These are phyloP conservation scores for Coemansia sp. DNA, from an alignment of 192 early-diverging fungal species.

Conservation along the genomic window DNA sequence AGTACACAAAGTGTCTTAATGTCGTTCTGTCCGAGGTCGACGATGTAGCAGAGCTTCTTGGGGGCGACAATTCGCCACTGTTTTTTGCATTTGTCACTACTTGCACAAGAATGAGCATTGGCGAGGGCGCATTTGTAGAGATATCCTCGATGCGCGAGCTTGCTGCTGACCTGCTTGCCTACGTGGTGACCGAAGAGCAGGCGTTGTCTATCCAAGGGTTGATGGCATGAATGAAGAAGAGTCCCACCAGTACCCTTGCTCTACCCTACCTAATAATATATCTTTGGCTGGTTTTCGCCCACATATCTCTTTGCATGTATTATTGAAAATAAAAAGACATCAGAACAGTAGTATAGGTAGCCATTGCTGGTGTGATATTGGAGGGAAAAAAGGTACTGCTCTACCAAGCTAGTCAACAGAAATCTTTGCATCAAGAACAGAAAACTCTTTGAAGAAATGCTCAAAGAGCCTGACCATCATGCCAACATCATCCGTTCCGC, in stretches of 20 bases:
- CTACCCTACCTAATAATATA: too few relatives aligned
- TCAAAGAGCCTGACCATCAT: slow-evolving; percentile 83
- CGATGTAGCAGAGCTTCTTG: slow-evolving; percentile 45
- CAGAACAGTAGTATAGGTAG: not conserved
- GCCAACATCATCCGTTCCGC: slow-evolving; percentile 85
- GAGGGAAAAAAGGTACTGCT: not conserved
- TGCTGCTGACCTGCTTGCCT: slow-evolving; percentile 47
- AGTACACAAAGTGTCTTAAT: slow-evolving; percentile 47
- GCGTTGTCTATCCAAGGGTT: slow-evolving; percentile 38
- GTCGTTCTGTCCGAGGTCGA: slow-evolving; percentile 42
- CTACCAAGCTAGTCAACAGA: slow-evolving; percentile 38
- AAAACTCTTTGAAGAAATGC: slow-evolving; percentile 57
- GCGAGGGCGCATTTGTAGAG: slow-evolving; percentile 31
- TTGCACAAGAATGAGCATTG: slow-evolving; percentile 44
- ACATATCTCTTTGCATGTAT: too few relatives aligned
- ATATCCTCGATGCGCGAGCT: slow-evolving; percentile 24
- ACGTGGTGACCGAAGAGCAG: slow-evolving; percentile 50
- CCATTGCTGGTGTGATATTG: too few relatives aligned
- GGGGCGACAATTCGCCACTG: slow-evolving; percentile 41
- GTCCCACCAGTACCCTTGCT: not conserved
- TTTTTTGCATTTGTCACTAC: slow-evolving; percentile 52
- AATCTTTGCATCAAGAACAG: slow-evolving; percentile 51
- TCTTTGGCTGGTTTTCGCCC: too few relatives aligned
- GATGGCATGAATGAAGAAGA: not conserved
- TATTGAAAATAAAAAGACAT: not conserved